Conservation (phyloP, 129 eudicot species). For the Flaveria linearis region DNA sequence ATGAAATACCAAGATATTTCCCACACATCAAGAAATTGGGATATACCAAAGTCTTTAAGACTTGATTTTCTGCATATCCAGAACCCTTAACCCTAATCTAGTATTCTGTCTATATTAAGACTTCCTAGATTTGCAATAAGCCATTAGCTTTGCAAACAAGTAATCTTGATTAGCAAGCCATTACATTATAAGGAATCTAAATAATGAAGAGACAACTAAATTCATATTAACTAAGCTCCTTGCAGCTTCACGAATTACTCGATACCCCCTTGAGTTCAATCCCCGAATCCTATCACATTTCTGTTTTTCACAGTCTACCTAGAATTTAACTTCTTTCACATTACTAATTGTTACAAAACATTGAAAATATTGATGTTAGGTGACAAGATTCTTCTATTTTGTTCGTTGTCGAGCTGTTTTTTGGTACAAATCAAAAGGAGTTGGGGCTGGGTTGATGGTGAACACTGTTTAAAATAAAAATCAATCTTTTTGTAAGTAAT, state of each 20-base stretch:
- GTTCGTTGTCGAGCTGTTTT: constrained; percentile 20
- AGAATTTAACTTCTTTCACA: constrained; percentile 9
- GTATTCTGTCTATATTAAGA: not conserved
- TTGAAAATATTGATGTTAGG: constrained; percentile 14
- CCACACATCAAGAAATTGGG: not conserved
- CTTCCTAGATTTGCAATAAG: not conserved
- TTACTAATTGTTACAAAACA: constrained; percentile 13
- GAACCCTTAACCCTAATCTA: not conserved
- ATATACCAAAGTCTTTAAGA: not conserved
- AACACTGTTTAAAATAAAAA: not conserved
- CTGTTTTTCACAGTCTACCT: constrained; percentile 8
- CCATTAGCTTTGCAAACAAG: not conserved
- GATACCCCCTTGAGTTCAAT: not conserved
- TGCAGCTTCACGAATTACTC: not conserved
- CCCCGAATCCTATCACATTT: not conserved
- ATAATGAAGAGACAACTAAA: not conserved
- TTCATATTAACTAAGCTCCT: not conserved
- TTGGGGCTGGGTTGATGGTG: not conserved
- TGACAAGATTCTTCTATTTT: constrained; percentile 1
- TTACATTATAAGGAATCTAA: not conserved
- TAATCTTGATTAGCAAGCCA: not conserved
- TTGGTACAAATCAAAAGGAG: not conserved
- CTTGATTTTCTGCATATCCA: not conserved
- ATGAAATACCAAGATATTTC: not conserved
- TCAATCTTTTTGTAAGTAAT: not conserved